Base-by-base conservation (phyloP, 1,139 yeast genomes). In the Pichia sp. region DNA sequence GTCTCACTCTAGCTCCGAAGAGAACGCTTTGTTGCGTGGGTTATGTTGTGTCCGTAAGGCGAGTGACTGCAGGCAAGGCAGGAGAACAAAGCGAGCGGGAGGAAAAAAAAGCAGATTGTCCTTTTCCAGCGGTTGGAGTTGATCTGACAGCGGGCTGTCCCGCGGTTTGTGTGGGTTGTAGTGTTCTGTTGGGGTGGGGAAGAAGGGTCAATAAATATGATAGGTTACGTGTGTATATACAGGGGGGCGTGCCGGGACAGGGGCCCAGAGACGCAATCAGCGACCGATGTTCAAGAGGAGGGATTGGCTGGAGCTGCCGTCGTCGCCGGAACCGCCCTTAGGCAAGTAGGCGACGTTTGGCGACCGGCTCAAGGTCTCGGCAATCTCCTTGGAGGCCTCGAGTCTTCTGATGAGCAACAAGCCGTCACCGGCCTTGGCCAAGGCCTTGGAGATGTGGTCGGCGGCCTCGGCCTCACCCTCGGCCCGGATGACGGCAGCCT, bases 401-500 rank as follows among this genome's bases (percentile, higher is more conserved):
- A 95, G 83, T 75, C 98, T 82, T 80, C 99, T 84, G 67, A 93
- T 90, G 79, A 89, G 81, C 70, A 95, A 78, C 65, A 95, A 79
- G 63, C 99, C 99, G 68, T 95, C 98, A 70, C 99, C 99, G 38
- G 96, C 93, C 75, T 90, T 90, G 53, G 85, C 83, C 64, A 95
- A 80, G 4, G 99, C 98, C 73, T 85, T 90, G 49, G 97, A 90
- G 61, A 95, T 95, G 58, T 86, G 84, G 60, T 93, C 99, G 7
- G 98, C 99, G 55, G 96, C 90, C 72, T 95, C 99, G 46, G 99
- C 99, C 74, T 95, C 99, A 73, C 99, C 99, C 73, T 95, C 99
- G 30, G 99, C 99, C 65, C 98, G 83, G 62, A 93, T 93, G 65
- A 95, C 90, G 54, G 88, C 78, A 4, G 99, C 99, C 71, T 86